These are phyloP conservation scores for Cyberlindnera mycetangii DNA, from an alignment of 805 yeast genomes.

Conservation along the genomic window DNA sequence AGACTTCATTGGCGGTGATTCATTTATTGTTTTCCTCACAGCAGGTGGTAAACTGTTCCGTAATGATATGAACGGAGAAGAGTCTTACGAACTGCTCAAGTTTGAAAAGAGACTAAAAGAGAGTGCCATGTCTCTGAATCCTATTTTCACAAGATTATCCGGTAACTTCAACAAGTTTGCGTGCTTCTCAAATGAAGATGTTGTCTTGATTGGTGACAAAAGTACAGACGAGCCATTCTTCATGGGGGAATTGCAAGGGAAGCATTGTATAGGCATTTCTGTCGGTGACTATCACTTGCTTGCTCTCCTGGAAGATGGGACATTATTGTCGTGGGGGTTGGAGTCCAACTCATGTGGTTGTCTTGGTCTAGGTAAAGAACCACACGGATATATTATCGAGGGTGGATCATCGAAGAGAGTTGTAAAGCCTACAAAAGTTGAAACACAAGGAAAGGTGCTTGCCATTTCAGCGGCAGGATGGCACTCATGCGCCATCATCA, in stretches of 20 bases:
- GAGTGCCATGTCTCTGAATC: conserved; percentile 18
- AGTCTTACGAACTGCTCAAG: conserved; percentile 26
- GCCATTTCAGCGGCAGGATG: conserved; percentile 75
- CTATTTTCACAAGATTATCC: conserved; percentile 46
- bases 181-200: conserved; percentile 49
- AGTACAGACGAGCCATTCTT: conserved; percentile 32
- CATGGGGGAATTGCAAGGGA: conserved; percentile 42
- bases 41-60: conserved; percentile 35
- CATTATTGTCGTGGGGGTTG: conserved; percentile 62
- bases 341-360: conserved; percentile 66
- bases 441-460: conserved; percentile 38
- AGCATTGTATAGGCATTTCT: conserved; percentile 50
- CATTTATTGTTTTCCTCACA: conserved; percentile 48
- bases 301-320: conserved; percentile 59
- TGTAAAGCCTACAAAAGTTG: conserved; percentile 41
- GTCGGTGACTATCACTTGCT: conserved; percentile 72
- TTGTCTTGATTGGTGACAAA: conserved; percentile 19
- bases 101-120: conserved; percentile 34
- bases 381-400: conserved; percentile 2
- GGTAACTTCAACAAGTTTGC: conserved; percentile 56
- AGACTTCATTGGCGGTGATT: conserved; percentile 58
- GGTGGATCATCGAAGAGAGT: conserved; percentile 29
- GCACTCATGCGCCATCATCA: conserved; percentile 69
- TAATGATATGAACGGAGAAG: conserved; percentile 23
- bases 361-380: conserved; percentile 58